These are phyloP conservation scores for Atkinsonella hypoxylon DNA, from an alignment of 2,329 filamentous ascomycete genomes.

Conservation along the genomic window DNA sequence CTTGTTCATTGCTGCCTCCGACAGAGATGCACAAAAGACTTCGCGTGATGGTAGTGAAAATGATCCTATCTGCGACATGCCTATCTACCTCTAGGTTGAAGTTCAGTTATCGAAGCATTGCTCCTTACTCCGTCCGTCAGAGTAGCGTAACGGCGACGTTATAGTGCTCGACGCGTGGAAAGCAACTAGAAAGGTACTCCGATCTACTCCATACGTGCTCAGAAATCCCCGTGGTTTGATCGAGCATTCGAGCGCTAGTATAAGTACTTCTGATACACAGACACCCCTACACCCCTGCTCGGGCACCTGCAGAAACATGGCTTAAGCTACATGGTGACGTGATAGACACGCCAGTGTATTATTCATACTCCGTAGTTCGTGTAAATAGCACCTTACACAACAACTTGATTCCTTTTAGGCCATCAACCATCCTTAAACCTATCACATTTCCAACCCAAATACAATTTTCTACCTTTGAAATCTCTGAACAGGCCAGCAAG, in stretches of 20 bases:
- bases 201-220: neutral
- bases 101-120: neutral
- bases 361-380: too few species aligned
- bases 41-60: too few species aligned
- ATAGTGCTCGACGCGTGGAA: neutral
- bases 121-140: neutral
- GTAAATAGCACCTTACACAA: too few species aligned
- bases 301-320: neutral
- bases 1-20: too few species aligned
- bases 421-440: too few species aligned
- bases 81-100: too few species aligned
- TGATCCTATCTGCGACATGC: too few species aligned
- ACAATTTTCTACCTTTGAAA: neutral
- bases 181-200: too few species aligned
- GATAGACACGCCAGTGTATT: conserved; percentile 7
- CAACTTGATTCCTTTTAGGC: too few species aligned
- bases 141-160: neutral
- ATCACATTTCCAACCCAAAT: too few species aligned
- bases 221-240: neutral
- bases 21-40: too few species aligned
- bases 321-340: conserved; percentile 7
- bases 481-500: neutral
- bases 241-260: neutral
- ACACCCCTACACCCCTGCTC: neutral
- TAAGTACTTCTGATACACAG: neutral